Evolutionary conservation across 306 rosid genomes (phyloP).

Genomic region (Dryas octopetala): DNA sequence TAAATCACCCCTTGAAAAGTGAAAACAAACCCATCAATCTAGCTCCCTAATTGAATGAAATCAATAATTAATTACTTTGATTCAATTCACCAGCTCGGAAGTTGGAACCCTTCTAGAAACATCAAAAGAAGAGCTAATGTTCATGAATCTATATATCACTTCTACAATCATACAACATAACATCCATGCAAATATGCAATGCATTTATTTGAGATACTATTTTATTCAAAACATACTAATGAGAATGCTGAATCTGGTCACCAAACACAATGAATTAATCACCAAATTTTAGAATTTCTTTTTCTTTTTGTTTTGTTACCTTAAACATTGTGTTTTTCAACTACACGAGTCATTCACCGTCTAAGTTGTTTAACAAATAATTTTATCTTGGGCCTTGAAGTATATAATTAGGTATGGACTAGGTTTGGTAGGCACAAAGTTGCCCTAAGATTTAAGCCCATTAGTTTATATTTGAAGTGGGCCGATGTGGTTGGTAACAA

Average conservation of each 20-base stretch:
- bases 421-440: no score
- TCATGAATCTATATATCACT: no score
- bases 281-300: background rate
- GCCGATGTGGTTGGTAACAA: no score
- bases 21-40: background rate
- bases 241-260: background rate
- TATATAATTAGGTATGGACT: no score
- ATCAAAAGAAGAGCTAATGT: background rate
- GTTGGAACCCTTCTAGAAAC: background rate
- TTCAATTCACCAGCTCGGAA: background rate
- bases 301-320: background rate
- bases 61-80: background rate
- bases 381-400: no score
- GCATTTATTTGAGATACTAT: no score
- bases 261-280: background rate
- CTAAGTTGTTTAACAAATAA: no score
- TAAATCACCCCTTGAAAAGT: background rate
- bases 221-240: background rate
- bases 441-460: no score
- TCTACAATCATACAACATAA: no score
- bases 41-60: background rate
- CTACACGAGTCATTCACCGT: background rate
- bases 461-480: no score
- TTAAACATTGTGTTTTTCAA: background rate
- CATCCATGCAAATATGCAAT: no score